Conservation (phyloP, 2,329 filamentous ascomycete genomes). For the Fusarium setosum region DNA sequence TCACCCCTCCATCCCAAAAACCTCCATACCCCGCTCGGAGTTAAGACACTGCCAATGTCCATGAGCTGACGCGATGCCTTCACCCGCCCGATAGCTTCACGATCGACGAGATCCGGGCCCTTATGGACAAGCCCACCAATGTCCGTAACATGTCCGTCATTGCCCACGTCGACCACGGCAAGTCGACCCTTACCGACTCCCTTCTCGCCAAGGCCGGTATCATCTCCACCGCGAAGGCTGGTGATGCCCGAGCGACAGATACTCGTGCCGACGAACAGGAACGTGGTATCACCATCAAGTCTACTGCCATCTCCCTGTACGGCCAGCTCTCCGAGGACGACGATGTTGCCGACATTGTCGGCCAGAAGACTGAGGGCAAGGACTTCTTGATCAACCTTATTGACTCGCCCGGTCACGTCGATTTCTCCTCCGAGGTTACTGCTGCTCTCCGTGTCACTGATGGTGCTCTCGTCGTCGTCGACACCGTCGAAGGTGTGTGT, state of each 20-base stretch:
- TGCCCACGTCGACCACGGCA: conserved; percentile 99
- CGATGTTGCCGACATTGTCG: conserved; percentile 93
- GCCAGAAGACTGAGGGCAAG: conserved; percentile 87
- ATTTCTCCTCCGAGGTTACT: conserved; percentile 99
- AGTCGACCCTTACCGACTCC: conserved; percentile 99
- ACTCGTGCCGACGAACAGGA: conserved; percentile 98
- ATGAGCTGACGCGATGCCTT: conserved; percentile 61
- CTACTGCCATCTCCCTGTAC: conserved; percentile 98
- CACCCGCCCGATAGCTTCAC: conserved; percentile 80
- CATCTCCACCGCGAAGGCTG: conserved; percentile 97
- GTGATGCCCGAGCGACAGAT: conserved; percentile 95
- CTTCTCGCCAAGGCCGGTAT: conserved; percentile 99
- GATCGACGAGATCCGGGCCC: conserved; percentile 86
- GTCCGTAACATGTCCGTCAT: conserved; percentile 99
- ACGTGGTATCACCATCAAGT: conserved; percentile 99
- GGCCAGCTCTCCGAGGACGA: conserved; percentile 83
- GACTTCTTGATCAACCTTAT: conserved; percentile 99
- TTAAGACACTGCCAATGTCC: conserved; percentile 46
- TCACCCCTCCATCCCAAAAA: conserved; percentile 25
- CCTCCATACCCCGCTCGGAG: conserved; percentile 53
- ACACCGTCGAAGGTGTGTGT: conserved; percentile 99
- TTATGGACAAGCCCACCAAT: conserved; percentile 84
- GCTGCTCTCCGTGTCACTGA: conserved; percentile 99
- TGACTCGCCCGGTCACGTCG: conserved; percentile 99
- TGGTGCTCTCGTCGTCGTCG: conserved; percentile 99